These are phyloP conservation scores for Cladosporium sp. DNA, from an alignment of 2,329 filamentous ascomycete genomes.

Conservation along the genomic window DNA sequence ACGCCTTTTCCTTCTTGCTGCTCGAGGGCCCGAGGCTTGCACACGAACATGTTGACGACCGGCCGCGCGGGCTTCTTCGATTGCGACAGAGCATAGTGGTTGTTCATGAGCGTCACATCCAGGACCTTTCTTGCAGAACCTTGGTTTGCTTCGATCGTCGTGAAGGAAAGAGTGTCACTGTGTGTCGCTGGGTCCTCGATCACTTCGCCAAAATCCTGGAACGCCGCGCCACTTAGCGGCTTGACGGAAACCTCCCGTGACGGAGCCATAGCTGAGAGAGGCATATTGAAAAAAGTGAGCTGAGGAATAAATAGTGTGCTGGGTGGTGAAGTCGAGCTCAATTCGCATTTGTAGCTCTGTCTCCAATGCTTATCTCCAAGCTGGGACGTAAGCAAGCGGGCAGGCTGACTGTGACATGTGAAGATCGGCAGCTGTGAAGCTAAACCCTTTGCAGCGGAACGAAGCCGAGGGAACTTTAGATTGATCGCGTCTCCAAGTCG, in stretches of 20 bases:
- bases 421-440: conserved; percentile 14
- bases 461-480: conserved; percentile 4
- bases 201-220: conserved; percentile 80
- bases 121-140: conserved; percentile 85
- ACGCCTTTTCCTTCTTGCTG: conserved; percentile 35
- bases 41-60: conserved; percentile 88
- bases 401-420: conserved; percentile 11
- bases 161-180: conserved; percentile 45
- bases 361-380: conserved; percentile 16
- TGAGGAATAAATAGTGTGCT: neutral
- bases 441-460: neutral
- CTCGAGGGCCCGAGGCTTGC: conserved; percentile 64
- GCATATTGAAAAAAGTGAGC: conserved; percentile 32
- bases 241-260: conserved; percentile 56
- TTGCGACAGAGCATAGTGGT: conserved; percentile 69
- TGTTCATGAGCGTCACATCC: conserved; percentile 70
- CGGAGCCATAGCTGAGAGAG: conserved; percentile 42
- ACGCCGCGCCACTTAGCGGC: conserved; percentile 64
- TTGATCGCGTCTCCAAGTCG: conserved; percentile 7
- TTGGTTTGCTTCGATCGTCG: conserved; percentile 69
- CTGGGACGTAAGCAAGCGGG: conserved; percentile 15
- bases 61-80: conserved; percentile 60
- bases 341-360: conserved; percentile 17
- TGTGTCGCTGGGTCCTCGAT: conserved; percentile 66
- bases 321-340: neutral